phyloP scores from a whole-genome alignment of 192 early-diverging fungal species.

The Coemansia sp. region DNA sequence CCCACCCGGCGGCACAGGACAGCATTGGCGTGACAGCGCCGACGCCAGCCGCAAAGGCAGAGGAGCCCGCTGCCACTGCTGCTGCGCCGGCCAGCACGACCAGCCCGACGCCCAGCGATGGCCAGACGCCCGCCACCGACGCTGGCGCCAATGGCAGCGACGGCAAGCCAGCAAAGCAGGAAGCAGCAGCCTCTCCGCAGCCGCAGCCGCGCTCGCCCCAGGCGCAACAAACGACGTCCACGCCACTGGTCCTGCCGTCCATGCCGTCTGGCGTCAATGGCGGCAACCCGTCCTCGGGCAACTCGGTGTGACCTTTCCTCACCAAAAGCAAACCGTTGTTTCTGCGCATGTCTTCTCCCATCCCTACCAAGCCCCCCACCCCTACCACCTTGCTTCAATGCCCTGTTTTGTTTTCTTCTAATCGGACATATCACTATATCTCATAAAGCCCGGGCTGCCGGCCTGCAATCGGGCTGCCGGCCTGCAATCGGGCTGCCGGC shows the following conservation, averaged over 20 bases:
- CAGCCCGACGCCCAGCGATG: conserved; percentile 19
- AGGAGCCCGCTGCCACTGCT: no score
- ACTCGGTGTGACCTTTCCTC: no score
- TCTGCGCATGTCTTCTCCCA: neutral
- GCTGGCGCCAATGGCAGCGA: conserved; percentile 5
- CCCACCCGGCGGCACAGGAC: conserved; percentile 24
- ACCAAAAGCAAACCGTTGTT: neutral
- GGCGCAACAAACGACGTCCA: no score
- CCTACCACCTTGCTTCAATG: neutral
- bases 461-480: no score
- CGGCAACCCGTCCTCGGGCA: no score
- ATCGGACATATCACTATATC: neutral
- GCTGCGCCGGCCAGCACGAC: neutral
- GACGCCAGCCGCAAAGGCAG: no score
- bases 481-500: no score
- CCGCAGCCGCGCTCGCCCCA: no score
- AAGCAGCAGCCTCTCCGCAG: neutral
- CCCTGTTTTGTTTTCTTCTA: neutral
- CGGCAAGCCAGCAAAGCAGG: neutral
- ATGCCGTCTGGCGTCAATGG: conserved; percentile 16
- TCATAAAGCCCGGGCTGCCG: no score
- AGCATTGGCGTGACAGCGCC: conserved; percentile 2
- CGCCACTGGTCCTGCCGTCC: conserved; percentile 20
- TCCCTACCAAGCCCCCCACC: neutral
- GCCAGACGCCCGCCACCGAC: neutral